These are phyloP conservation scores for Hymenotorrendiella dingleyae DNA, from an alignment of 2,329 filamentous ascomycete species.

Conservation along the genomic window DNA sequence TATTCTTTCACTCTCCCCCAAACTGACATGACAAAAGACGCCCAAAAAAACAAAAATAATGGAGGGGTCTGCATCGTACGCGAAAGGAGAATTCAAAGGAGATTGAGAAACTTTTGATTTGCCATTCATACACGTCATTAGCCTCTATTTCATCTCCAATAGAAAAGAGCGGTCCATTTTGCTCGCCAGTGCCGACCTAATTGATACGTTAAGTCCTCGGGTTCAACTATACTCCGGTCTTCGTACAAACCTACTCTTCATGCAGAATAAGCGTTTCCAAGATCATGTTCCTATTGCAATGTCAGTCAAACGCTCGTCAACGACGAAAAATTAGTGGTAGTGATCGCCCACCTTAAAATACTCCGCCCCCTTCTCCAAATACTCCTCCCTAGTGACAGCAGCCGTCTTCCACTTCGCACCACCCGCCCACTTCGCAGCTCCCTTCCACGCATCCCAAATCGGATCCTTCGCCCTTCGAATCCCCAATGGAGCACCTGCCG, in stretches of 20 bases:
- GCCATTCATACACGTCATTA: too few species aligned
- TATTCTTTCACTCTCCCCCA: too few species aligned
- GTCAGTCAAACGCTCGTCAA: not conserved
- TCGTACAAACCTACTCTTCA: not conserved
- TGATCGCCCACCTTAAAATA: slow-evolving; percentile 79
- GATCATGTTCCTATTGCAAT: slow-evolving; percentile 52
- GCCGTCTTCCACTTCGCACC: slow-evolving; percentile 53
- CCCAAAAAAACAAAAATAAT: too few species aligned
- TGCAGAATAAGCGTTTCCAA: slow-evolving; percentile 53
- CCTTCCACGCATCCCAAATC: slow-evolving; percentile 85
- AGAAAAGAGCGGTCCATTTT: too few species aligned
- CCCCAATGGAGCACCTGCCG: slow-evolving; percentile 58
- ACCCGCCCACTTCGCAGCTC: slow-evolving; percentile 78
- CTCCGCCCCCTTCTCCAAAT: slow-evolving; percentile 83
- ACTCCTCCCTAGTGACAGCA: slow-evolving; percentile 75
- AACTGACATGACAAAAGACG: too few species aligned
- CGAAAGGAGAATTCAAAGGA: too few species aligned
- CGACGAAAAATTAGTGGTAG: not conserved
- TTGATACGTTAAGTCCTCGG: too few species aligned
- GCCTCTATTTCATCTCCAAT: too few species aligned
- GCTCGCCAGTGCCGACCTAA: too few species aligned
- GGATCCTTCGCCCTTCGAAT: slow-evolving; percentile 72
- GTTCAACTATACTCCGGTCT: too few species aligned
- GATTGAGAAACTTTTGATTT: too few species aligned
- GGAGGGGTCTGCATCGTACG: too few species aligned